Conservation (phyloP, 192 early-diverging fungal genomes). For the Coemansia sp. region DNA sequence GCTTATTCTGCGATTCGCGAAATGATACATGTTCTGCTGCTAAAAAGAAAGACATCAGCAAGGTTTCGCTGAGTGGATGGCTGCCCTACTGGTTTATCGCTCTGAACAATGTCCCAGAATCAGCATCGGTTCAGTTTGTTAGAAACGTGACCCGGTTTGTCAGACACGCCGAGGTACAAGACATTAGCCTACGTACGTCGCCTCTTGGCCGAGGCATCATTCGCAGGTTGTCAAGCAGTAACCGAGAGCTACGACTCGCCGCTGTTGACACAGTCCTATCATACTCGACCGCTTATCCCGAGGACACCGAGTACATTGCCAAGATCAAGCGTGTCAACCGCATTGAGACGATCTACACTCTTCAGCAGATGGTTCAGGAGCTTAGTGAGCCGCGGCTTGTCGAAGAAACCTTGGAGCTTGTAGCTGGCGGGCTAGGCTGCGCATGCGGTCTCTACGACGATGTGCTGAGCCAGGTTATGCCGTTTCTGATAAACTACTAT, state of each 20-base stretch:
- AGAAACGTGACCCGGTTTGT: constrained; percentile 38
- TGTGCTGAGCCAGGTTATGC: constrained; percentile 24
- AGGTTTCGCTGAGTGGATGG: constrained; percentile 41
- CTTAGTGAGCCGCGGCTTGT: constrained; percentile 24
- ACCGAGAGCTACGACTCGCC: constrained; percentile 45
- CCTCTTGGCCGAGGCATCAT: constrained; percentile 44
- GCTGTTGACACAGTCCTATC: constrained; percentile 37
- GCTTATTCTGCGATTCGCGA: constrained; percentile 5
- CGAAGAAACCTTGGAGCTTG: constrained; percentile 43
- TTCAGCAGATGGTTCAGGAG: constrained; percentile 12
- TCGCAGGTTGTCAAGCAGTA: constrained; percentile 43
- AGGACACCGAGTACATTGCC: constrained; percentile 16
- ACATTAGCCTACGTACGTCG: constrained; percentile 32
- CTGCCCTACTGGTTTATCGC: constrained; percentile 55
- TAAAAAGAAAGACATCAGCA: background rate
- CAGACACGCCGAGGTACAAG: constrained; percentile 35
- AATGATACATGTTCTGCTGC: background rate
- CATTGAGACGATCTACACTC: constrained; percentile 22
- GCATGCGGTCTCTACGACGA: constrained; percentile 22
- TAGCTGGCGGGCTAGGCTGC: constrained; percentile 43
- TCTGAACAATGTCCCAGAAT: constrained; percentile 25
- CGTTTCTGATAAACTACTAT: constrained; percentile 38
- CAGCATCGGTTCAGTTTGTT: constrained; percentile 29
- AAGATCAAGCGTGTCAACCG: constrained; percentile 30
- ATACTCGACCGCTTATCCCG: constrained; percentile 13